These are phyloP conservation scores for Bipolaris gigantea DNA, from an alignment of 2,329 filamentous ascomycete genomes.

Conservation along the genomic window DNA sequence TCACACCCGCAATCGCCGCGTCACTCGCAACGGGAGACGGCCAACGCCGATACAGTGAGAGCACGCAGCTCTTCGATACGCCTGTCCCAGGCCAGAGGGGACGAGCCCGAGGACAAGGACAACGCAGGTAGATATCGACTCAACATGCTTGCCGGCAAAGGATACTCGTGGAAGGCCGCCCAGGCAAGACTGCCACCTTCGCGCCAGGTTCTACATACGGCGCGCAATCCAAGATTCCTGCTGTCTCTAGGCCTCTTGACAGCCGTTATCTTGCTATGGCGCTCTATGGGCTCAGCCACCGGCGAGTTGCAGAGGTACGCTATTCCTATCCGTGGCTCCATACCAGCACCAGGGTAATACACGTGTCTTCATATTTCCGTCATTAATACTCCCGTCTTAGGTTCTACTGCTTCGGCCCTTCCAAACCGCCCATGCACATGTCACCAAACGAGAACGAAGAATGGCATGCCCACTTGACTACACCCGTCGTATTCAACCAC, in stretches of 20 bases:
- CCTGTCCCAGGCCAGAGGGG: conserved; percentile 36
- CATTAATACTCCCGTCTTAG: conserved; percentile 54
- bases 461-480: conserved; percentile 87
- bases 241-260: conserved; percentile 71
- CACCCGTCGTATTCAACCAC: conserved; percentile 94
- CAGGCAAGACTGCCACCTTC: conserved; percentile 76
- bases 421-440: conserved; percentile 96
- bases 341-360: not conserved
- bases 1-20: conserved; percentile 25
- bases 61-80: conserved; percentile 37
- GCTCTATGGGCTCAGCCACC: conserved; percentile 76
- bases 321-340: not conserved
- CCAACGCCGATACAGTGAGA: conserved; percentile 32
- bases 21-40: conserved; percentile 36
- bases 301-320: conserved; percentile 87
- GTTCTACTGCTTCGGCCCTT: conserved; percentile 96
- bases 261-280: conserved; percentile 81
- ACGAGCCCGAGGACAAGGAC: conserved; percentile 25
- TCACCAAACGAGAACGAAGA: conserved; percentile 83
- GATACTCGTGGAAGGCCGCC: conserved; percentile 88
- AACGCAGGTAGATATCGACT: conserved; percentile 20
- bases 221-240: conserved; percentile 78
- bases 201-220: conserved; percentile 62
- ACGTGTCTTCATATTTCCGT: not conserved
- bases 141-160: conserved; percentile 85